A percentile compares a stretch with the other conserved stretches of the same genome.
phyloP scores from a whole-genome alignment of 2,329 filamentous ascomycete genomes.

The Cephalotrichum gorgonifer region DNA sequence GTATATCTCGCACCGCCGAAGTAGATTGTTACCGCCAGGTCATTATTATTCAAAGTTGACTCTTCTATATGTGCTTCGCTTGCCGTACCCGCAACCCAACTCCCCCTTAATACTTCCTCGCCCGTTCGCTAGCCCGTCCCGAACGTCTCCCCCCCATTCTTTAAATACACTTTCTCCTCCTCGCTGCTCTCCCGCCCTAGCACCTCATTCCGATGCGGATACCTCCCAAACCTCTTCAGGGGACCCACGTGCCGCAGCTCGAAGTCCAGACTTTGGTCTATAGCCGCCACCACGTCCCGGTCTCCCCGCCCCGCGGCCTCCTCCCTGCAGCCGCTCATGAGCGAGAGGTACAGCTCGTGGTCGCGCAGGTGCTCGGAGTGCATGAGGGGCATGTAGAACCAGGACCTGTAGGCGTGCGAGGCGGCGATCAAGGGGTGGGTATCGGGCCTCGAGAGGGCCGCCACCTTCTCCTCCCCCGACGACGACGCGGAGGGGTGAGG shows the following conservation, averaged over 20 bases:
- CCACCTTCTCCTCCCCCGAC: too few species aligned
- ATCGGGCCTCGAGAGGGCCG: constrained; percentile 13
- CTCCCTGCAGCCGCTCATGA: constrained; percentile 17
- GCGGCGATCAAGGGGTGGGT: constrained; percentile 14
- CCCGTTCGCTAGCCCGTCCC: too few species aligned
- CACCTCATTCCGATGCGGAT: constrained; percentile 45
- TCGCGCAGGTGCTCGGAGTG: constrained; percentile 41
- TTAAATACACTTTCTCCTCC: constrained; percentile 40
- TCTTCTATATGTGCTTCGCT: neutral
- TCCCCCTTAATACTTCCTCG: neutral
- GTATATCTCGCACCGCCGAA: too few species aligned
- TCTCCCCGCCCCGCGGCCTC: constrained; percentile 19
- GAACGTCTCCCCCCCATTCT: constrained; percentile 31
- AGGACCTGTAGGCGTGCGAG: constrained; percentile 31
- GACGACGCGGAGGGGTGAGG: too few species aligned
- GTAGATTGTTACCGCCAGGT: too few species aligned
- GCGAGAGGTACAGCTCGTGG: constrained; percentile 27
- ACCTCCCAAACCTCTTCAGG: constrained; percentile 43
- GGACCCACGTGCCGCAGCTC: constrained; percentile 37
- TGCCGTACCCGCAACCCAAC: too few species aligned
- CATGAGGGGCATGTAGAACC: constrained; percentile 51
- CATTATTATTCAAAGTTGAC: too few species aligned
- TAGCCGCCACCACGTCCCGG: constrained; percentile 15
- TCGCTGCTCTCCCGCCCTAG: constrained; percentile 36
- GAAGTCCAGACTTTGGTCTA: constrained; percentile 17